A percentile compares a stretch with the other conserved stretches of the same genome.
phyloP scores from a whole-genome alignment of 148 eudicot species.

The Agrostemma githago region DNA sequence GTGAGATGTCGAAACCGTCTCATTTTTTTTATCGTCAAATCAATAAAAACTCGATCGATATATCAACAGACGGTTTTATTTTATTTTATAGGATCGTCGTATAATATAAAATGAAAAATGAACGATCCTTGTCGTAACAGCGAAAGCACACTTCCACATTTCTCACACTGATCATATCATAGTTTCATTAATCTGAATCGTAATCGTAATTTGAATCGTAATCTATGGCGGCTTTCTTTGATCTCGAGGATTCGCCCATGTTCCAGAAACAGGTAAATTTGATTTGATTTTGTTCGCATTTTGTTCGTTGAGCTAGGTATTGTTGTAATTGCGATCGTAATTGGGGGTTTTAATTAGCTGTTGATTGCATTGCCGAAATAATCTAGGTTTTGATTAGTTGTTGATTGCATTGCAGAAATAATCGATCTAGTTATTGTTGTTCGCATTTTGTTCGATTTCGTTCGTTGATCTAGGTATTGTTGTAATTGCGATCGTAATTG shows the following conservation, averaged over 20 bases:
- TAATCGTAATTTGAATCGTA: background rate
- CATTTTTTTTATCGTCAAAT: too few species aligned
- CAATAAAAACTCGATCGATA: too few species aligned
- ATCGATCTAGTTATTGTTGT: too few species aligned
- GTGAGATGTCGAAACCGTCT: too few species aligned
- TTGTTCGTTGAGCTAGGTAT: background rate
- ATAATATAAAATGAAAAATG: too few species aligned
- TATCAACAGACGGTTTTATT: too few species aligned
- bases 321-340: background rate
- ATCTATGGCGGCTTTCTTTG: constrained; percentile 54
- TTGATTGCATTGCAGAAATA: too few species aligned
- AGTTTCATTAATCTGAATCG: background rate
- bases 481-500: background rate
- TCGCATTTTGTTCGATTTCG: background rate
- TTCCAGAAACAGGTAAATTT: constrained; percentile 60
- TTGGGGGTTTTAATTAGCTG: background rate
- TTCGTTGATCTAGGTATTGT: background rate
- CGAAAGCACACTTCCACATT: background rate
- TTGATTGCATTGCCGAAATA: background rate
- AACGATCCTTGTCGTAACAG: too few species aligned
- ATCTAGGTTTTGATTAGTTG: too few species aligned
- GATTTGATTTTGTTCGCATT: background rate
- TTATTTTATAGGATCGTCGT: too few species aligned
- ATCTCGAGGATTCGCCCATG: constrained; percentile 72
- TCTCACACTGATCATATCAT: background rate